These are phyloP conservation scores for Apostasia ramifera DNA, from an alignment of 106 monocot species.

Conservation along the genomic window DNA sequence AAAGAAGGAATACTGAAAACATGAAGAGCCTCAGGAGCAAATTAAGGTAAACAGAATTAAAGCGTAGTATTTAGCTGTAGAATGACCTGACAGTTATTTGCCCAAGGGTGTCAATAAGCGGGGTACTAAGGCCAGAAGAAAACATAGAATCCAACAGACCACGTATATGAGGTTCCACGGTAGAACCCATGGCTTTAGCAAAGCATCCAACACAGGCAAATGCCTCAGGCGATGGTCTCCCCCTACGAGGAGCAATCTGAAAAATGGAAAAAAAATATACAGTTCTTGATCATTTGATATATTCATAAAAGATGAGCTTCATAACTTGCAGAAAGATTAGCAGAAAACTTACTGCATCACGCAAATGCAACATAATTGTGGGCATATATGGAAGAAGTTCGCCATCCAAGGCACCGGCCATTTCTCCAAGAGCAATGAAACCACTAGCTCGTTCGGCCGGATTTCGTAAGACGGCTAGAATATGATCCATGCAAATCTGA, in stretches of 20 bases:
- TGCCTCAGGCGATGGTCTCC: constrained; percentile 89
- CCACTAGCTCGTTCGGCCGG: constrained; percentile 93
- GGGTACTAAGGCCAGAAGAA: constrained; percentile 61
- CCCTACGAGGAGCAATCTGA: constrained; percentile 96
- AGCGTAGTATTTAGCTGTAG: background rate
- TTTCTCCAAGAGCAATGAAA: constrained; percentile 92
- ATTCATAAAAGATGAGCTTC: background rate
- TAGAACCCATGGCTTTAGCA: constrained; percentile 74
- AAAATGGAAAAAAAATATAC: constrained; percentile 1
- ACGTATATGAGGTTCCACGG: constrained; percentile 92
- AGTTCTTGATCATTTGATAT: background rate
- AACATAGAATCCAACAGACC: constrained; percentile 83
- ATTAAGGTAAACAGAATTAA: background rate
- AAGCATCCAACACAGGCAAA: constrained; percentile 91
- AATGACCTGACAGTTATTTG: constrained; percentile 69
- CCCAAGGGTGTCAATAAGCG: constrained; percentile 73
- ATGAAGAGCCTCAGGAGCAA: background rate
- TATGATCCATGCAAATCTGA: constrained; percentile 98
- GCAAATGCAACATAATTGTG: constrained; percentile 66
- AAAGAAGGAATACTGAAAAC: constrained; percentile 77
- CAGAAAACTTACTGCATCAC: constrained; percentile 73
- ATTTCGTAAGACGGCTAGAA: constrained; percentile 77
- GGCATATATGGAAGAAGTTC: constrained; percentile 88
- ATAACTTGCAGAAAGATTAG: background rate
- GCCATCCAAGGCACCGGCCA: constrained; percentile 94